phyloP scores from a whole-genome alignment of 2,329 filamentous ascomycete genomes.

The Macrophomina phaseolina region DNA sequence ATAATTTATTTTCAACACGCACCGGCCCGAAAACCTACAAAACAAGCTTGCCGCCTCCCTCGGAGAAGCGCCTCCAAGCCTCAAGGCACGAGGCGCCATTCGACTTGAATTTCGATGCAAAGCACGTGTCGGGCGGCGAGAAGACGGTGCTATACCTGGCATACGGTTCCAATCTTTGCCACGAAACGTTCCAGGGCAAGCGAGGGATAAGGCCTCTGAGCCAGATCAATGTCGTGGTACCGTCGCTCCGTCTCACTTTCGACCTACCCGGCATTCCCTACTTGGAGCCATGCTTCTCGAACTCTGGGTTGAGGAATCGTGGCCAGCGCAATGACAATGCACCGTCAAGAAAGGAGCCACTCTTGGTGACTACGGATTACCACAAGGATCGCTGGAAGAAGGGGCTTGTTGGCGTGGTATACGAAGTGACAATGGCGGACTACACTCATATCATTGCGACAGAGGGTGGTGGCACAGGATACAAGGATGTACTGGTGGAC shows the following conservation, averaged over 20 bases:
- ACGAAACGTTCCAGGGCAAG: slow-evolving; percentile 76
- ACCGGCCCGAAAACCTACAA: not conserved
- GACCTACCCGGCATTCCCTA: slow-evolving; percentile 87
- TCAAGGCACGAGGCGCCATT: not conserved
- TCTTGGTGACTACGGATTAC: slow-evolving; percentile 42
- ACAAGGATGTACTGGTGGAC: slow-evolving; percentile 80
- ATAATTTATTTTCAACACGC: not conserved
- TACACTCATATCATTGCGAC: slow-evolving; percentile 87
- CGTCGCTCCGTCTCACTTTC: slow-evolving; percentile 78
- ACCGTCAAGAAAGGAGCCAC: slow-evolving; percentile 38
- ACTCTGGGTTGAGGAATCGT: slow-evolving; percentile 67
- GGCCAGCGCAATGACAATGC: slow-evolving; percentile 34
- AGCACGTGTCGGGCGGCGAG: not conserved
- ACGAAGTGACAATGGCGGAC: slow-evolving; percentile 85
- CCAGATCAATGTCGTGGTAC: slow-evolving; percentile 80
- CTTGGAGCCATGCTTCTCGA: slow-evolving; percentile 89
- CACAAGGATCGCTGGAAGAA: slow-evolving; percentile 73
- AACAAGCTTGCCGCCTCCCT: not conserved
- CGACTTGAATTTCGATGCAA: slow-evolving; percentile 1
- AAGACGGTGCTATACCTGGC: slow-evolving; percentile 58
- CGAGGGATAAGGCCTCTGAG: slow-evolving; percentile 83
- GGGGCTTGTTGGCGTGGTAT: slow-evolving; percentile 89
- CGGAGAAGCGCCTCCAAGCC: not conserved
- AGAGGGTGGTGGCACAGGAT: slow-evolving; percentile 85
- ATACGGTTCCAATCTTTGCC: slow-evolving; percentile 88